phyloP scores from a whole-genome alignment of 2,329 filamentous ascomycete species.

The Camillea tinctor region DNA sequence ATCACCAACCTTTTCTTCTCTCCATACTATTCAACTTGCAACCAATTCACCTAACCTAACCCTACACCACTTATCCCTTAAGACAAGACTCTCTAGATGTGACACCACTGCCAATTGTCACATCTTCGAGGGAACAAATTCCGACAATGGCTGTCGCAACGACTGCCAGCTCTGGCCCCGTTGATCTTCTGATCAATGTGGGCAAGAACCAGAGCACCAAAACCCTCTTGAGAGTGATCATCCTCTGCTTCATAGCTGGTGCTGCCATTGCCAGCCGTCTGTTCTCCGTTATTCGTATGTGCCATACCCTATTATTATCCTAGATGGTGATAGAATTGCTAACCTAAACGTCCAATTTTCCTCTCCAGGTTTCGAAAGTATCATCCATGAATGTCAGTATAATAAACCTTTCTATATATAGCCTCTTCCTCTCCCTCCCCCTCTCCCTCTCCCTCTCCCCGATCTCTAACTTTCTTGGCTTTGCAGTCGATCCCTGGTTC shows the following conservation, averaged over 20 bases:
- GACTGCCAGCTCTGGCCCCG: conserved; percentile 28
- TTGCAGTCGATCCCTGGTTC: conserved; percentile 96
- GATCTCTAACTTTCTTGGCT: conserved; percentile 23
- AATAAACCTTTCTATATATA: conserved; percentile 18
- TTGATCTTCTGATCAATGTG: conserved; percentile 59
- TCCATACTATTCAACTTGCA: neutral
- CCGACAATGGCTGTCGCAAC: conserved; percentile 39
- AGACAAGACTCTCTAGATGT: conserved; percentile 22
- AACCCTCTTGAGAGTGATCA: conserved; percentile 82
- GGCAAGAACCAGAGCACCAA: conserved; percentile 80
- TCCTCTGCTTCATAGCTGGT: conserved; percentile 85
- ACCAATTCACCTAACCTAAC: neutral
- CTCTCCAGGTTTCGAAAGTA: conserved; percentile 84
- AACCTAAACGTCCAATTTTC: conserved; percentile 17
- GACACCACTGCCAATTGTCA: conserved; percentile 19
- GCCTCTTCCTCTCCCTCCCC: neutral
- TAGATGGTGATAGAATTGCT: too few relatives aligned
- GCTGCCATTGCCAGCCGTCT: conserved; percentile 90
- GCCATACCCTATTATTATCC: conserved; percentile 22
- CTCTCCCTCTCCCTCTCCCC: conserved; percentile 1
- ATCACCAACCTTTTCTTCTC: neutral
- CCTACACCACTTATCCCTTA: too few relatives aligned
- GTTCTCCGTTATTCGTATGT: conserved; percentile 95
- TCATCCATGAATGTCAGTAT: conserved; percentile 96
- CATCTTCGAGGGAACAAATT: conserved; percentile 26